A percentile compares a stretch with the other conserved stretches of the same genome.
These are phyloP conservation scores for Skeletonema potamos DNA, from an alignment of 108 stramenopile species.

Conservation along the genomic window DNA sequence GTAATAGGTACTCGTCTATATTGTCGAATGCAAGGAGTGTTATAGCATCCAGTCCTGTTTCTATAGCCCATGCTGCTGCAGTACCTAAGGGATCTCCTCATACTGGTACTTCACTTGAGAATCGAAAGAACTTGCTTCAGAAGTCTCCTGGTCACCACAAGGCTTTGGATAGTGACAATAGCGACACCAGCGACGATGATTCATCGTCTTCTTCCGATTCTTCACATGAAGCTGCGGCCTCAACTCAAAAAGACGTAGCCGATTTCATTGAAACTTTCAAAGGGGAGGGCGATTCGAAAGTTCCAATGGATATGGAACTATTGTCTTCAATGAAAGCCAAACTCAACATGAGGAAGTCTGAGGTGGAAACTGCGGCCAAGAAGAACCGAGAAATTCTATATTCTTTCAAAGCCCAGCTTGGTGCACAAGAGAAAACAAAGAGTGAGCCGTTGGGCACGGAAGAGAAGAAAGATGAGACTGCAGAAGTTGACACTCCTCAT, in stretches of 20 bases:
- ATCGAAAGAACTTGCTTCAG: background rate
- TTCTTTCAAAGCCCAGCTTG: background rate
- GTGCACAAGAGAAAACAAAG: background rate
- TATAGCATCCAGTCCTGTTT: background rate
- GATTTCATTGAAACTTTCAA: background rate
- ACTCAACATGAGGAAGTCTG: background rate
- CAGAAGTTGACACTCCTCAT: background rate
- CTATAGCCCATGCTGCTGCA: background rate
- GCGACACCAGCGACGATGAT: background rate
- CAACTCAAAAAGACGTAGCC: background rate
- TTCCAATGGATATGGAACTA: background rate
- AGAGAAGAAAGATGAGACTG: background rate
- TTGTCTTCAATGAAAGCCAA: background rate
- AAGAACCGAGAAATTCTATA: background rate
- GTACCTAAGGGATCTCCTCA: background rate
- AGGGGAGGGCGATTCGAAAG: background rate
- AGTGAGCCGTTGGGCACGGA: background rate
- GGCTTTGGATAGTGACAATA: background rate
- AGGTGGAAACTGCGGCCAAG: background rate
- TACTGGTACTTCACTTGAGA: background rate
- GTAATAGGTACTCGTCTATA: background rate
- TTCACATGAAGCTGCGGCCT: background rate
- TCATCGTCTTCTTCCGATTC: background rate
- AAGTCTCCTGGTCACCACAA: background rate
- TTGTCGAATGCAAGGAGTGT: background rate